A percentile compares a stretch with the other conserved stretches of the same genome.
These are phyloP conservation scores for Sphagnum tenellum DNA, from an alignment of 225 moss, liverwort and hornwort species.

Conservation along the genomic window DNA sequence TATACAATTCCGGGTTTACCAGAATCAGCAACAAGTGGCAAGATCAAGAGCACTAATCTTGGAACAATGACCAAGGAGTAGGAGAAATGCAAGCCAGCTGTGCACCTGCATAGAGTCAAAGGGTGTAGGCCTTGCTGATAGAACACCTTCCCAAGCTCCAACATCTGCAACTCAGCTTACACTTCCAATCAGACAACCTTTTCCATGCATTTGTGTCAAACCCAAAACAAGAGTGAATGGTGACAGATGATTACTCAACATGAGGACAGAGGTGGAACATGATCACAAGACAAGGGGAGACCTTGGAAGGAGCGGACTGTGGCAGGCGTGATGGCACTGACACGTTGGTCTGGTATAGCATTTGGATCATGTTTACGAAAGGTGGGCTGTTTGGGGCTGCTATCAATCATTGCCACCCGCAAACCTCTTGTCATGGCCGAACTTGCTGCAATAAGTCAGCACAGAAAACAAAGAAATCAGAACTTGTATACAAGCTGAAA, in stretches of 20 bases:
- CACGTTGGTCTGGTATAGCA: slow-evolving; percentile 72
- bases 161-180: slow-evolving; percentile 40
- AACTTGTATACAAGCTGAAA: too few species aligned
- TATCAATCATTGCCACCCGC: slow-evolving; percentile 71
- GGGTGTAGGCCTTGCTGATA: slow-evolving; percentile 39
- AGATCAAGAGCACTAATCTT: too few species aligned
- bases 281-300: slow-evolving; percentile 7
- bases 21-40: not conserved
- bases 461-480: not conserved
- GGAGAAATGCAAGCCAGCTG: too few species aligned
- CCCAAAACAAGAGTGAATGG: not conserved
- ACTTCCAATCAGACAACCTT: not conserved
- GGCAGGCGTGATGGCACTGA: slow-evolving; percentile 88
- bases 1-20: not conserved
- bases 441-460: slow-evolving; percentile 29
- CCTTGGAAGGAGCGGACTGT: slow-evolving; percentile 81
- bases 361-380: slow-evolving; percentile 25
- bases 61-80: not conserved
- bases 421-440: slow-evolving; percentile 57
- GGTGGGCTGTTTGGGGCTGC: slow-evolving; percentile 27
- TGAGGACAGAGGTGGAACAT: not conserved
- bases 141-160: slow-evolving; percentile 66
- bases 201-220: slow-evolving; percentile 2
- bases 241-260: not conserved
- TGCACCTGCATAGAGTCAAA: slow-evolving; percentile 90